A percentile compares a stretch with the other conserved stretches of the same genome.
Evolutionary conservation across 768 basidiomycete genomes (phyloP).

Genomic region (Xerocomellus chrysenteron): DNA sequence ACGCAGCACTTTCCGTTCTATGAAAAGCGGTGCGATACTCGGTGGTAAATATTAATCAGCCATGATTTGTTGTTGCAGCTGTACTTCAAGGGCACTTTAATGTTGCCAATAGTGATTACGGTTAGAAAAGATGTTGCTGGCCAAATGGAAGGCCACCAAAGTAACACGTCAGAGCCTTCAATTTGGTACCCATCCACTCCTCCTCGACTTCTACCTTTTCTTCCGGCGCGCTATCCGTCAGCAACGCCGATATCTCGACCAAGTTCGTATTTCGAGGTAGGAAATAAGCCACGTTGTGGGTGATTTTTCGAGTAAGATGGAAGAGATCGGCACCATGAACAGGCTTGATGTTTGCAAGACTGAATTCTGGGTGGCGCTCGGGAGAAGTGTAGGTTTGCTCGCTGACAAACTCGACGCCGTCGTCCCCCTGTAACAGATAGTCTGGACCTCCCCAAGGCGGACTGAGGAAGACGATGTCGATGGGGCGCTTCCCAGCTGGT

Average conservation of each 20-base stretch:
- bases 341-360: constrained; percentile 70
- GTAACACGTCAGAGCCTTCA: constrained; percentile 94
- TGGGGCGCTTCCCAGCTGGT: constrained; percentile 42
- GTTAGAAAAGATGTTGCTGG: constrained; percentile 60
- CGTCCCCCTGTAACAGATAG: constrained; percentile 44
- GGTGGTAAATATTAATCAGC: background rate
- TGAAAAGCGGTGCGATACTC: background rate
- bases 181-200: constrained; percentile 91
- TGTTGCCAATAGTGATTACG: background rate
- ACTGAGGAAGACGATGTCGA: constrained; percentile 90
- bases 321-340: constrained; percentile 85
- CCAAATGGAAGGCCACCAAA: constrained; percentile 80
- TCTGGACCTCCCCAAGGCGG: constrained; percentile 95
- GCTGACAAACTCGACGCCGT: background rate
- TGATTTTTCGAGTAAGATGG: constrained; percentile 63
- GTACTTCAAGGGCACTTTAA: background rate
- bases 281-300: constrained; percentile 84
- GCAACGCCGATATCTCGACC: constrained; percentile 64
- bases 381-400: background rate
- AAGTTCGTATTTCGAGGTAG: constrained; percentile 81
- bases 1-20: background rate
- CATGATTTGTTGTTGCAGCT: background rate
- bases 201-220: constrained; percentile 91
- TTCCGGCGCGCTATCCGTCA: constrained; percentile 18
- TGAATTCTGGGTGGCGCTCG: constrained; percentile 54